phyloP scores from a whole-genome alignment of 2,329 filamentous ascomycete species.

The Curvularia sp. region DNA sequence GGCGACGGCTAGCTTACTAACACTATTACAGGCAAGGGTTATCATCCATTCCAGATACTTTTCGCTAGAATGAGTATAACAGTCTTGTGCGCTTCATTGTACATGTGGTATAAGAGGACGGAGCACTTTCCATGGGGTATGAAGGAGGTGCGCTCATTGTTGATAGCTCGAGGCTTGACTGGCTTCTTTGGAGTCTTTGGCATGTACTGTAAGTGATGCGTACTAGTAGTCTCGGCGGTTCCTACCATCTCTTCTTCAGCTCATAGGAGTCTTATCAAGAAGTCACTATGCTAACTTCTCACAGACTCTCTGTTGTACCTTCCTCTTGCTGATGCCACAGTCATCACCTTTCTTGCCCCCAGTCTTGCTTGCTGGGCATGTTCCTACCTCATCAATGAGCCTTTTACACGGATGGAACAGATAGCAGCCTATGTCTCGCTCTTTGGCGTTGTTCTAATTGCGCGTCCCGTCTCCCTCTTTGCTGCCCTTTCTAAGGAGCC shows the following conservation, averaged over 20 bases:
- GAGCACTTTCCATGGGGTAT: constrained; percentile 75
- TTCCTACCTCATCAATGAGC: constrained; percentile 75
- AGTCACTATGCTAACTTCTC: constrained; percentile 16
- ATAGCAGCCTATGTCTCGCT: constrained; percentile 78
- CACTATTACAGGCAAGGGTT: constrained; percentile 58
- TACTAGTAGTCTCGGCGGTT: constrained; percentile 20
- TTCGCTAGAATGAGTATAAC: constrained; percentile 82
- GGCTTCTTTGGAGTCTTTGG: constrained; percentile 82
- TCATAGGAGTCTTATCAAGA: constrained; percentile 26
- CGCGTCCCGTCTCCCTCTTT: constrained; percentile 70
- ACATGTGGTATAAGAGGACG: constrained; percentile 75
- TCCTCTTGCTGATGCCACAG: constrained; percentile 84
- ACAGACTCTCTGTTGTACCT: constrained; percentile 74
- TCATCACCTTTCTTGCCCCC: constrained; percentile 86
- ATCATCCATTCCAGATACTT: constrained; percentile 81
- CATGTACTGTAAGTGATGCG: constrained; percentile 66
- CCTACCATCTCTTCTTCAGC: constrained; percentile 5
- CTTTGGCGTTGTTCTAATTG: constrained; percentile 82
- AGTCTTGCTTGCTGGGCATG: constrained; percentile 81
- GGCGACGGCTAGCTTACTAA: not conserved
- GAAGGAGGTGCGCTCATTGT: constrained; percentile 69
- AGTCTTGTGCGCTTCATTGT: constrained; percentile 67
- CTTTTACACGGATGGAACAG: constrained; percentile 79
- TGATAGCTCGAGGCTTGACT: constrained; percentile 71
- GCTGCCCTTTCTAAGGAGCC: constrained; percentile 38